Evolutionary conservation across 2,329 filamentous ascomycete species (phyloP).

Genomic region (Monilinia fructicola): DNA sequence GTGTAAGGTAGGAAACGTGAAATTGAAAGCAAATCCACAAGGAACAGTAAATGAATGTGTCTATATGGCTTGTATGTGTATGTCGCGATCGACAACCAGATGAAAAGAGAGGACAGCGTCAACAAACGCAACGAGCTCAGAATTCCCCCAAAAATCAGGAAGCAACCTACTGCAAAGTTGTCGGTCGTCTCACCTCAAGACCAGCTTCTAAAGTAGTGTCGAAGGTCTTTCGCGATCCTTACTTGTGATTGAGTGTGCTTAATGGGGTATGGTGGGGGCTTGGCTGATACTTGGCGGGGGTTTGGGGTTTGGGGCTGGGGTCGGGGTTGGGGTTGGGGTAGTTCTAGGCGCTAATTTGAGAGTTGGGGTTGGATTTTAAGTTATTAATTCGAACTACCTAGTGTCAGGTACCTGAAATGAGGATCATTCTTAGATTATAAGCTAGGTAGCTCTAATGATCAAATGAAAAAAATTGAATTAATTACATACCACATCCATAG

Average conservation of each 20-base stretch:
- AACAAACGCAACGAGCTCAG: constrained; percentile 1
- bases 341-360: constrained; percentile 7
- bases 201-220: constrained; percentile 8
- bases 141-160: background rate
- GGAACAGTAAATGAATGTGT: background rate
- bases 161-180: too few relatives aligned
- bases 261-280: constrained; percentile 13
- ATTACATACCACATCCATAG: too few relatives aligned
- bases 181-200: background rate
- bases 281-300: constrained; percentile 2
- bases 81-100: background rate
- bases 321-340: background rate
- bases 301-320: background rate
- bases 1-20: background rate
- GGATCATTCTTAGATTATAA: background rate
- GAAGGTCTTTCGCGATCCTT: constrained; percentile 1
- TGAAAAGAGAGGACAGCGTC: constrained; percentile 21
- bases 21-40: background rate
- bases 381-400: too few relatives aligned
- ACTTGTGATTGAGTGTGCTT: constrained; percentile 1
- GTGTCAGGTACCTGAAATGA: constrained; percentile 10
- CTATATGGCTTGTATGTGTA: background rate
- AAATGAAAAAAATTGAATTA: too few relatives aligned
- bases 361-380: background rate
- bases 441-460: too few relatives aligned